phyloP scores from a whole-genome alignment of 768 basidiomycete genomes.

The Baorangia bicolor region DNA sequence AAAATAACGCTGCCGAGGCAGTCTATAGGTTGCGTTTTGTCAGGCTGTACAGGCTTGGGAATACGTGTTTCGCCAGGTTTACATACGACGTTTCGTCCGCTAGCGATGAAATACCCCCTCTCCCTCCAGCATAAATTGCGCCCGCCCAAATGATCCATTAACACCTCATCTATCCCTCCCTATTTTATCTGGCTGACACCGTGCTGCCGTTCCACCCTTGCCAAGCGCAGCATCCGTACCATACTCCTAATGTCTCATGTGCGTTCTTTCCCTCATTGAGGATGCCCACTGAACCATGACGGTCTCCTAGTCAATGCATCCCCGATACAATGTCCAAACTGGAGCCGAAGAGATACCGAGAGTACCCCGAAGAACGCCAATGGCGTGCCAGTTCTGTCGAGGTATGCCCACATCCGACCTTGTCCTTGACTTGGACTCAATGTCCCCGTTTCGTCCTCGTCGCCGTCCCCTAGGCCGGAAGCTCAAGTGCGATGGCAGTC shows the following conservation, averaged over 20 bases:
- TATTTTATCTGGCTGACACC: not conserved
- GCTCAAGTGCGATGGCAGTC: slow-evolving; percentile 67
- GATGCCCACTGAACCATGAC: not conserved
- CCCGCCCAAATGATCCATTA: slow-evolving; percentile 2
- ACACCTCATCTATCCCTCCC: slow-evolving; percentile 13
- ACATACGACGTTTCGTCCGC: slow-evolving; percentile 29
- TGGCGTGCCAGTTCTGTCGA: slow-evolving; percentile 77
- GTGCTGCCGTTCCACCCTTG: not conserved
- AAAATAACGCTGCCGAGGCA: slow-evolving; percentile 32
- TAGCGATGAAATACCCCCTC: slow-evolving; percentile 26
- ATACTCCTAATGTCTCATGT: slow-evolving; percentile 27
- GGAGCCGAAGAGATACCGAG: slow-evolving; percentile 24
- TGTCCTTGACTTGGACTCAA: not conserved
- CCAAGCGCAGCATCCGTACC: not conserved
- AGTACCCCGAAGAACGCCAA: slow-evolving; percentile 51
- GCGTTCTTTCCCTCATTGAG: slow-evolving; percentile 1
- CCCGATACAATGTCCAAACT: slow-evolving; percentile 13
- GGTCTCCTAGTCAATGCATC: slow-evolving; percentile 11
- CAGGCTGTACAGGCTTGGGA: slow-evolving; percentile 36
- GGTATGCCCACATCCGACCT: slow-evolving; percentile 36
- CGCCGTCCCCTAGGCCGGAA: slow-evolving; percentile 50
- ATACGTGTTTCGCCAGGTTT: slow-evolving; percentile 32
- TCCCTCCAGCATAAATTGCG: slow-evolving; percentile 31
- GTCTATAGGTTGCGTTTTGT: slow-evolving; percentile 20
- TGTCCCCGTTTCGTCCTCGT: not conserved